These are phyloP conservation scores for Lantana camara DNA, from an alignment of 257 asterid genomes.

Conservation along the genomic window DNA sequence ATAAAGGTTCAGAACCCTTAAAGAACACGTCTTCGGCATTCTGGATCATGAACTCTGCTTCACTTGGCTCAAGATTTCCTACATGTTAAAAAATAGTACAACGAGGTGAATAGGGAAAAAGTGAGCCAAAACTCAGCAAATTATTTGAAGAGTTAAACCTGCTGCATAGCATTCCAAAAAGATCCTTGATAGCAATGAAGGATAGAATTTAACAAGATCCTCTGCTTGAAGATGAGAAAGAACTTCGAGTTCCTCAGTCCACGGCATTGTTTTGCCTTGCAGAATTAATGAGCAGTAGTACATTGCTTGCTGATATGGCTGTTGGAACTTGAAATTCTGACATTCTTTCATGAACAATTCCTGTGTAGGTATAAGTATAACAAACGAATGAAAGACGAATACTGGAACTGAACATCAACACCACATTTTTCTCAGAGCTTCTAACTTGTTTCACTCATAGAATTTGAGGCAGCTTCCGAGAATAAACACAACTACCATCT, in stretches of 20 bases:
- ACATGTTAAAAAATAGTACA: constrained; percentile 17
- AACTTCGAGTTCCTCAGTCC: constrained; percentile 80
- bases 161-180: constrained; percentile 87
- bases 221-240: constrained; percentile 75
- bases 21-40: constrained; percentile 73
- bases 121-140: constrained; percentile 22
- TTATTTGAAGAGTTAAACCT: constrained; percentile 47
- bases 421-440: no score
- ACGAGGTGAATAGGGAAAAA: constrained; percentile 17
- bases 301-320: constrained; percentile 97
- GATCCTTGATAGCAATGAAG: constrained; percentile 79
- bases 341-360: constrained; percentile 77
- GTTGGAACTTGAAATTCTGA: constrained; percentile 89
- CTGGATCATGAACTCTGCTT: constrained; percentile 79
- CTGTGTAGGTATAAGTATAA: constrained; percentile 49
- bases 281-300: constrained; percentile 73
- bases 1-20: constrained; percentile 60
- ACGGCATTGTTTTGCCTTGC: constrained; percentile 74
- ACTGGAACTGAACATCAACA: no score
- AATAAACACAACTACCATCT: no score
- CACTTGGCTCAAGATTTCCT: constrained; percentile 83
- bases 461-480: no score
- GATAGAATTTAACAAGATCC: constrained; percentile 67
- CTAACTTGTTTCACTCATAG: no score
- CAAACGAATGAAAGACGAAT: constrained; percentile 3